Conservation (phyloP, 164 flowering plant species). For the Piper betle region DNA sequence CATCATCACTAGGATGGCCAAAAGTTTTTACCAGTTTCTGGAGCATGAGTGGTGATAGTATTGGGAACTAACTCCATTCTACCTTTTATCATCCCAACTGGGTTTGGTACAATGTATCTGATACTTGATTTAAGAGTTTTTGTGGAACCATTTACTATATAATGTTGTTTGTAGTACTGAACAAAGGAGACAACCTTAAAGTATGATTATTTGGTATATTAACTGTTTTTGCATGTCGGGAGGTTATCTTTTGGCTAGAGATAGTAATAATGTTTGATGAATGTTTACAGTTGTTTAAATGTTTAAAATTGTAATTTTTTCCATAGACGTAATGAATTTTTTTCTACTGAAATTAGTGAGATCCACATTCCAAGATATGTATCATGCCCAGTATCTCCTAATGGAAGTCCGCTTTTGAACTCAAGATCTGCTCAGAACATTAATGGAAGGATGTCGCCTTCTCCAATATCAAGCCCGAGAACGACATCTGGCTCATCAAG, state of each 20-base stretch:
- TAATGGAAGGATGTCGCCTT: conserved; percentile 69
- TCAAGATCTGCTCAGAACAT: conserved; percentile 64
- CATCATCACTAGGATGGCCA: too few species aligned
- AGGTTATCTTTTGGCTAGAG: background rate
- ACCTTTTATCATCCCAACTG: too few species aligned
- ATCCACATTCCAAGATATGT: conserved; percentile 39
- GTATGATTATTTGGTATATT: background rate
- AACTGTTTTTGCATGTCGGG: background rate
- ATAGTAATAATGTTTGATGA: background rate
- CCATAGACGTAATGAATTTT: background rate
- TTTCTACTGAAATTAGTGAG: conserved; percentile 37
- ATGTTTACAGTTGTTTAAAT: background rate
- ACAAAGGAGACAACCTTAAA: too few species aligned
- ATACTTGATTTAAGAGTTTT: too few species aligned
- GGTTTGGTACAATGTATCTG: too few species aligned
- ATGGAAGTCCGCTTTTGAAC: conserved; percentile 66
- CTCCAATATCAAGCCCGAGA: conserved; percentile 78
- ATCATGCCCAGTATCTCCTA: conserved; percentile 91
- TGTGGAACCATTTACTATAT: too few species aligned
- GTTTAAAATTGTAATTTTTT: background rate
- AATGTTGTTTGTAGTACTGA: too few species aligned
- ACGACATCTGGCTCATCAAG: conserved; percentile 73
- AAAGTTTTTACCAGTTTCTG: too few species aligned
- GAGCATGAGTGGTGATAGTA: too few species aligned
- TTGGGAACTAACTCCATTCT: too few species aligned